Conservation (phyloP, 164 flowering plant genomes). For the Platanus orientalis region DNA sequence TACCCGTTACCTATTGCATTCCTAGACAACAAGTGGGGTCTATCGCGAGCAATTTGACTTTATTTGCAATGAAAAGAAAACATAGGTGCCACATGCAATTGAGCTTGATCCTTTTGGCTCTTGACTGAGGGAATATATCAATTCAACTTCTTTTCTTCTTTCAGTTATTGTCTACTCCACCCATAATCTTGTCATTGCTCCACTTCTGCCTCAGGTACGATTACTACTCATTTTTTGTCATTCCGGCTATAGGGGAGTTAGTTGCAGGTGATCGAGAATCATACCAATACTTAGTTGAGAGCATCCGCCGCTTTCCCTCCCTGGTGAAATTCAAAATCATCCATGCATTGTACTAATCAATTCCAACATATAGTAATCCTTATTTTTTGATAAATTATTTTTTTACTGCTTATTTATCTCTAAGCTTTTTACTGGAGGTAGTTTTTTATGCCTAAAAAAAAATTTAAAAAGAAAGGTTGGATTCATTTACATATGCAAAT, state of each 20-base stretch:
- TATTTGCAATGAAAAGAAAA: neutral
- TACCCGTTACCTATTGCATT: too few species aligned
- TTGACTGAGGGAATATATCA: neutral
- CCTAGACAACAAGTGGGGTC: too few species aligned
- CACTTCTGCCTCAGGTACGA: conserved; percentile 61
- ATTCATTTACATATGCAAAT: too few species aligned
- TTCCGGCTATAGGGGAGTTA: conserved; percentile 84
- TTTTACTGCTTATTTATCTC: too few species aligned
- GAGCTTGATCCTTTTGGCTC: neutral
- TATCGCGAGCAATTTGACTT: neutral
- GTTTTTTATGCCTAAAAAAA: too few species aligned
- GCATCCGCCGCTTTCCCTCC: conserved; percentile 80
- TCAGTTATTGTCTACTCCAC: neutral
- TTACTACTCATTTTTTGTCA: conserved; percentile 78
- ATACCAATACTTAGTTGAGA: conserved; percentile 92
- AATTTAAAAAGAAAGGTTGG: too few species aligned
- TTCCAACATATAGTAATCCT: too few species aligned
- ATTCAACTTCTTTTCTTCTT: neutral
- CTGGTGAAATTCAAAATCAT: conserved; percentile 46
- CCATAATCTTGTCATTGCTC: neutral
- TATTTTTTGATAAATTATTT: too few species aligned
- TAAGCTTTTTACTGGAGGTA: too few species aligned
- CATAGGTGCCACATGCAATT: neutral
- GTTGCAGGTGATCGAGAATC: conserved; percentile 90
- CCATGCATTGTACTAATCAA: neutral